A percentile compares a stretch with the other conserved stretches of the same genome.
phyloP scores from a whole-genome alignment of 495 filamentous ascomycete species.

The Pseudotulostoma volvatum region DNA sequence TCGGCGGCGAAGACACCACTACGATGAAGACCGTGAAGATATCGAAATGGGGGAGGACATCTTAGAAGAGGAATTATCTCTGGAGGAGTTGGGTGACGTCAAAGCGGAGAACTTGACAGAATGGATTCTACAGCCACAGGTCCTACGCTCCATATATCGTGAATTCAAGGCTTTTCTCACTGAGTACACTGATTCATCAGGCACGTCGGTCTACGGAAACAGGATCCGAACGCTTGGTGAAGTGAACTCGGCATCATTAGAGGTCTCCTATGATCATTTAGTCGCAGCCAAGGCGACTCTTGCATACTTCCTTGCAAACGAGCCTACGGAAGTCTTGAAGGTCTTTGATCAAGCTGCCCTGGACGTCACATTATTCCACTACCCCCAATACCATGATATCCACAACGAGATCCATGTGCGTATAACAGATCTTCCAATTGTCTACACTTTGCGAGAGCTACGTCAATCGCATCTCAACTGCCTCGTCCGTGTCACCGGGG shows the following conservation, averaged over 20 bases:
- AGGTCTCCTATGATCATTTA: constrained; percentile 90
- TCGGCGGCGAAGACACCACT: constrained; percentile 63
- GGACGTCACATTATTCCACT: constrained; percentile 86
- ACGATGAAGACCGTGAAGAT: constrained; percentile 87
- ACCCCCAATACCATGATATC: constrained; percentile 94
- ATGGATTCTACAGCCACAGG: constrained; percentile 82
- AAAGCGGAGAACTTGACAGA: constrained; percentile 87
- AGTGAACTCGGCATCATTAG: constrained; percentile 86
- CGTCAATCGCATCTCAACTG: constrained; percentile 96
- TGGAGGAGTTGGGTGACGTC: constrained; percentile 82
- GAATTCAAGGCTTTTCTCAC: constrained; percentile 98
- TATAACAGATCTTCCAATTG: constrained; percentile 83
- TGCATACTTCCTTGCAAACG: constrained; percentile 95
- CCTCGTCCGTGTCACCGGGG: constrained; percentile 82
- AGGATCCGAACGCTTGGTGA: constrained; percentile 88
- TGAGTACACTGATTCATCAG: constrained; percentile 76
- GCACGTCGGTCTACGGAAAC: constrained; percentile 84
- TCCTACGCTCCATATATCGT: constrained; percentile 80
- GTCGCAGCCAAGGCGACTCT: constrained; percentile 80
- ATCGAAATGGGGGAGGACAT: constrained; percentile 77
- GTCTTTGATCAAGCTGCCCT: constrained; percentile 96
- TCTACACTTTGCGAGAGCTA: constrained; percentile 92
- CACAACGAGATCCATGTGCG: constrained; percentile 97
- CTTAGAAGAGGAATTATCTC: constrained; percentile 83
- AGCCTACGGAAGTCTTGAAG: constrained; percentile 81